Percentiles rank a stretch among this genome's conserved stretches.
Evolutionary conservation across 352 stramenopile genomes (phyloP).

Genomic region (Phytophthora tentaculata): DNA sequence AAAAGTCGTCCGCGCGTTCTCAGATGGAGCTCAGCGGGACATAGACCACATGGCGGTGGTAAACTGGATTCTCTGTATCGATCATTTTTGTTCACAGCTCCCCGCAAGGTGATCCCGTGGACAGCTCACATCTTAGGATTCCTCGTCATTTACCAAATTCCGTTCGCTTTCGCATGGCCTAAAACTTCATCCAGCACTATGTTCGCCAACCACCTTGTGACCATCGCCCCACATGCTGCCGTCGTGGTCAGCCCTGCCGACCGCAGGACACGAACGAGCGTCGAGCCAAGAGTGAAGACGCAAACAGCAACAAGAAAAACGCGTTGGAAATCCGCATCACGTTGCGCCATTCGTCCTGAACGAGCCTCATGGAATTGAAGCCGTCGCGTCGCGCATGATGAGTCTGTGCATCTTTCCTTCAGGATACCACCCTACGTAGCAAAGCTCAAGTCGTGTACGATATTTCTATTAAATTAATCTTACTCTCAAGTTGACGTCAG

Average conservation of each 20-base stretch:
- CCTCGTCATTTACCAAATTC: conserved; percentile 35
- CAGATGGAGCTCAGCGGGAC: not conserved
- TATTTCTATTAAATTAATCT: not conserved
- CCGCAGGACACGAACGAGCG: conserved; percentile 5
- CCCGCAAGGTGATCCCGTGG: not conserved
- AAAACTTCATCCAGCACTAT: conserved; percentile 13
- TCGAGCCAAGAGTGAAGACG: conserved; percentile 15
- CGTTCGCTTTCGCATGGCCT: not conserved
- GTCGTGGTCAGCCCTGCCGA: conserved; percentile 10
- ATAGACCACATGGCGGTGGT: conserved; percentile 5
- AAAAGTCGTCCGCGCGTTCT: too few relatives aligned
- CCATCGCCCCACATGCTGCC: conserved; percentile 33
- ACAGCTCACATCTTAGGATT: not conserved
- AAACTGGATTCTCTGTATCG: conserved; percentile 16
- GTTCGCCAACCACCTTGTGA: conserved; percentile 40
- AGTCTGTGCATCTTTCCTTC: too few relatives aligned
- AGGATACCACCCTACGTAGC: not conserved
- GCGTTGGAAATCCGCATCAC: not conserved
- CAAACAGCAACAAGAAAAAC: conserved; percentile 8
- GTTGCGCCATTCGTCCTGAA: conserved; percentile 5
- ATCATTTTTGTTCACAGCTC: not conserved
- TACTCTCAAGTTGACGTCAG: too few relatives aligned
- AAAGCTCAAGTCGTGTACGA: not conserved
- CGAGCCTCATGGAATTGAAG: not conserved
- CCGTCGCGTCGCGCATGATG: too few relatives aligned